These are phyloP conservation scores for Kitagawia praeruptora DNA, from an alignment of 129 eudicot species.

Conservation along the genomic window DNA sequence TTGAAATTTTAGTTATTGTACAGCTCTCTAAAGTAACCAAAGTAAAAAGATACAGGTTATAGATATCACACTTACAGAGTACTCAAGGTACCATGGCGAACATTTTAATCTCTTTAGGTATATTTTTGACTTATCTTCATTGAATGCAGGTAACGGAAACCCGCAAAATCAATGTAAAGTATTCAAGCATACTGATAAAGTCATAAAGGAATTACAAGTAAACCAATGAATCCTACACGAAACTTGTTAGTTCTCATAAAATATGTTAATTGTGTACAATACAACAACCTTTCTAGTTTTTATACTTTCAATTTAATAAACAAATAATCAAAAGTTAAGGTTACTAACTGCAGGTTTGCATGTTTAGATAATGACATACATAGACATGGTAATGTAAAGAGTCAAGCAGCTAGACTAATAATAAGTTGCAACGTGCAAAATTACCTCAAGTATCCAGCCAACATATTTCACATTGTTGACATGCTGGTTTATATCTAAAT, in stretches of 20 bases:
- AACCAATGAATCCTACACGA: not conserved
- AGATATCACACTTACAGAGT: not conserved
- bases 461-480: constrained; percentile 89
- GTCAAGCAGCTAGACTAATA: not conserved
- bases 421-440: not conserved
- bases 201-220: not conserved
- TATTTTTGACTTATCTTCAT: not conserved
- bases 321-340: not conserved
- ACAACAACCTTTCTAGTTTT: no score
- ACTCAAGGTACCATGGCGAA: not conserved
- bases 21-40: not conserved
- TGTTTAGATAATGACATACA: not conserved
- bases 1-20: not conserved
- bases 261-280: no score
- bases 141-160: not conserved
- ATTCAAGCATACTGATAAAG: not conserved
- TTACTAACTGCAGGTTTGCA: not conserved
- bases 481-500: constrained; percentile 89
- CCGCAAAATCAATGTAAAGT: not conserved
- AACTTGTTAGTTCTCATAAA: no score
- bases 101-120: not conserved
- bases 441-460: constrained; percentile 95
- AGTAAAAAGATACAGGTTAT: not conserved
- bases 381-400: not conserved
- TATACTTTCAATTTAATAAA: no score